Evolutionary conservation across 192 early-diverging fungal species (phyloP), one percentile per base, ranked within the genome.

Genomic region (Kappamyces sp.): DNA sequence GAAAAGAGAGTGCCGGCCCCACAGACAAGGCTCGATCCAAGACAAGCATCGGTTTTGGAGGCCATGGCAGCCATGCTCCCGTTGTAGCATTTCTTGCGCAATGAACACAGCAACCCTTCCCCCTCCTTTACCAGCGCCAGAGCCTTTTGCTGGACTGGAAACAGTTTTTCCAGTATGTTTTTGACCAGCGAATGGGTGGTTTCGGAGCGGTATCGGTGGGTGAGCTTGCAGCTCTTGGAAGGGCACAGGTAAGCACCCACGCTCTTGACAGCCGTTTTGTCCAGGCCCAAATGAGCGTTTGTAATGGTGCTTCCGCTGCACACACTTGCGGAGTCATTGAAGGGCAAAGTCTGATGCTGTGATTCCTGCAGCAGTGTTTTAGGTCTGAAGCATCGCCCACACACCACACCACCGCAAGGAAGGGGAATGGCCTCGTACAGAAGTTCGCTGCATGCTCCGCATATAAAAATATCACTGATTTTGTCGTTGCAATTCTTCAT

Each of bases 321-420:
- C 23, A 23, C 23, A 23, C 23, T 23, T 23, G 23, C 23, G 23
- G 23, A 23, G 23, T 23, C 23, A 23, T 23, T 23, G 23, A 23
- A 23, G 23, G 23, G 23, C 23, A 23, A 23, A 23, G 23, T 23
- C 23, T 23, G 23, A 23, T 23, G 23, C 13, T 46, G 12, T 46
- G 44, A 13, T 13, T 12, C 12, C 12, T n/a, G 12, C 13, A n/a
- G 49, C n/a, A 46, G 50, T 35, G 44, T 62, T 55, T 43, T 41
- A 31, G 51, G 50, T 35, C 61, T 41, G 40, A 66, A 66, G 47
- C 65, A 66, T 15, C 43, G 47, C 43, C 55, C 58, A 35, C 63
- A 66, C 34, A 66, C 51, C 10, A 37, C 36, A 40, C 52, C 42
- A 51, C 65, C 65, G 60, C 65, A 66, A 39, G 65, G 65, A 8